Conservation (phyloP, 2,329 filamentous ascomycete genomes). For the Cladobotryum mycophilum region DNA sequence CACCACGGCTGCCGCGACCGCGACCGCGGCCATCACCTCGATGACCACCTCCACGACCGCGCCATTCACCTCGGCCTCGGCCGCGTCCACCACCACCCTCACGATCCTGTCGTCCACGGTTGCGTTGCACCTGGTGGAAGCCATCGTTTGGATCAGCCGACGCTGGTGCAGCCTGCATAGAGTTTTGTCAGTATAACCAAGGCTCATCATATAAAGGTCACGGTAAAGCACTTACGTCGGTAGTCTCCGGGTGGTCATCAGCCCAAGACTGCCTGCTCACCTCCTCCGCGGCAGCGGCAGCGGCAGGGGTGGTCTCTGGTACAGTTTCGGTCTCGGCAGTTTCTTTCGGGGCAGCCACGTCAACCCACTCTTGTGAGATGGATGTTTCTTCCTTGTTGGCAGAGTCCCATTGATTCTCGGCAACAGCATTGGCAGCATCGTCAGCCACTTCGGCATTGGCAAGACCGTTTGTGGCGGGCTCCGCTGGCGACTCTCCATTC, state of each 20-base stretch:
- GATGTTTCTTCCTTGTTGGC: conserved; percentile 33
- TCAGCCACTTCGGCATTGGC: conserved; percentile 47
- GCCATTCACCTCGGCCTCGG: conserved; percentile 42
- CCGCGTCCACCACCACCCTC: conserved; percentile 38
- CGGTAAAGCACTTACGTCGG: conserved; percentile 33
- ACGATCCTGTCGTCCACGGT: conserved; percentile 47
- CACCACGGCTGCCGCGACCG: conserved; percentile 33
- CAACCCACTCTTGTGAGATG: conserved; percentile 64
- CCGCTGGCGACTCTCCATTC: conserved; percentile 36
- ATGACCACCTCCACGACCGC: conserved; percentile 42
- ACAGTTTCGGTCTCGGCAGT: conserved; percentile 67
- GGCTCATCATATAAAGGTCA: background rate
- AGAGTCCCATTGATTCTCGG: conserved; percentile 62
- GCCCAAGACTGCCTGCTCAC: conserved; percentile 67
- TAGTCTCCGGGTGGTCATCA: conserved; percentile 63
- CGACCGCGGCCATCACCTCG: conserved; percentile 42
- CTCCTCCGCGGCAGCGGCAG: conserved; percentile 40
- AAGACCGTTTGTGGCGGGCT: conserved; percentile 34
- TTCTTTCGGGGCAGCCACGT: conserved; percentile 62
- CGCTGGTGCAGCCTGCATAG: conserved; percentile 28
- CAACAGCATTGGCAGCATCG: conserved; percentile 50
- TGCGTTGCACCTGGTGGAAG: conserved; percentile 65
- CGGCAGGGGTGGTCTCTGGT: conserved; percentile 47
- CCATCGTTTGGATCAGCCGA: conserved; percentile 51
- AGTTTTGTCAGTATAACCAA: conserved; percentile 2